phyloP scores from a whole-genome alignment of 2,329 filamentous ascomycete genomes.

The Fusarium xyrophilum region DNA sequence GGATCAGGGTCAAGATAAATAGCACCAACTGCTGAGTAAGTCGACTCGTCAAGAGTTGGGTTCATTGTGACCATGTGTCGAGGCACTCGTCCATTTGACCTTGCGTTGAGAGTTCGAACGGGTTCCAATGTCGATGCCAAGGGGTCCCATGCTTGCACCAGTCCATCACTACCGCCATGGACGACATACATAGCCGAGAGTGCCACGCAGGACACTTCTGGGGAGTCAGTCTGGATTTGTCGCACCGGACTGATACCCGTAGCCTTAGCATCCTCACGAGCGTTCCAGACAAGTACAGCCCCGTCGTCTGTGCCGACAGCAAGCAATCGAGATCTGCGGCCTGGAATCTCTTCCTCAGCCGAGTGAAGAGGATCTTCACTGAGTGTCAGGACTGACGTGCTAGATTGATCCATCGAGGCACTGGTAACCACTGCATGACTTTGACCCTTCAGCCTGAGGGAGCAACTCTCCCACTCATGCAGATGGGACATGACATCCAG shows the following conservation, averaged over 20 bases:
- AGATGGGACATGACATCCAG: slow-evolving; percentile 19
- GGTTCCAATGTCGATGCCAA: slow-evolving; percentile 80
- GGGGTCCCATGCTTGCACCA: slow-evolving; percentile 98
- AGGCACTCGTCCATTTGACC: slow-evolving; percentile 81
- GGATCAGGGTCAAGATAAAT: slow-evolving; percentile 89
- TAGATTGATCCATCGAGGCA: slow-evolving; percentile 76
- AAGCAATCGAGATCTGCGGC: slow-evolving; percentile 80
- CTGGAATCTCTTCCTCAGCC: slow-evolving; percentile 73
- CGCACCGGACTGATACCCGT: slow-evolving; percentile 72
- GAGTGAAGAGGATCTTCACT: slow-evolving; percentile 75
- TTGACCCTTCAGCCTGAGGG: slow-evolving; percentile 61
- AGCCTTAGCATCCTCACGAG: slow-evolving; percentile 63
- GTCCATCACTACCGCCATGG: slow-evolving; percentile 90
- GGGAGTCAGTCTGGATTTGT: slow-evolving; percentile 87
- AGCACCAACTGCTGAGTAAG: slow-evolving; percentile 81
- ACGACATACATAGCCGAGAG: slow-evolving; percentile 87
- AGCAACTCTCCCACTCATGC: slow-evolving; percentile 45
- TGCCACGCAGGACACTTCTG: slow-evolving; percentile 82
- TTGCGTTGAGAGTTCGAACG: slow-evolving; percentile 84
- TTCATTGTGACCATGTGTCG: slow-evolving; percentile 68
- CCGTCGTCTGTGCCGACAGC: slow-evolving; percentile 82
- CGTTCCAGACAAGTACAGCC: slow-evolving; percentile 82
- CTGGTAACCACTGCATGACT: slow-evolving; percentile 70
- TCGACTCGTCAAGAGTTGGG: slow-evolving; percentile 69
- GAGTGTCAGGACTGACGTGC: slow-evolving; percentile 71